phyloP scores from a whole-genome alignment of 2,329 filamentous ascomycete species.

The Xylariomycetidae sp. region DNA sequence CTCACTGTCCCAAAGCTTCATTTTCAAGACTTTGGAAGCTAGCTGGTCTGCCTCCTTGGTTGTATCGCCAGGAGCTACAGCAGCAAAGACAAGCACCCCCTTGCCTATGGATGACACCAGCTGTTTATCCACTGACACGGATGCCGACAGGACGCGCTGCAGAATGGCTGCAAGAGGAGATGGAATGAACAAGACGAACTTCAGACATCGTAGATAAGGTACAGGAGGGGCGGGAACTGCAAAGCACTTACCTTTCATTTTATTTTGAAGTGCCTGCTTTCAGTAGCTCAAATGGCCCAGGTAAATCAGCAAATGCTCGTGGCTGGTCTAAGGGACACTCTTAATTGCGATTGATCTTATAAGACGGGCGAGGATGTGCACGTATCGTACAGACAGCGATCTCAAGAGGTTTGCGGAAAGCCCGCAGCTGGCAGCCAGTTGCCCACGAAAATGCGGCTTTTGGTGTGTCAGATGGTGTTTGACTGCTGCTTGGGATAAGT shows the following conservation, averaged over 20 bases:
- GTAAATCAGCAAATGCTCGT: no score
- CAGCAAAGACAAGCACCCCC: conserved; percentile 85
- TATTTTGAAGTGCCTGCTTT: not conserved
- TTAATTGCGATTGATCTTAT: no score
- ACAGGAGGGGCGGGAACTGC: conserved; percentile 1
- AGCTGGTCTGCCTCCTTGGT: conserved; percentile 80
- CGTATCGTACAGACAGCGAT: no score
- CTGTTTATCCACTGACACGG: conserved; percentile 88
- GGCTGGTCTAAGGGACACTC: no score
- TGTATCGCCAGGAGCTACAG: conserved; percentile 84
- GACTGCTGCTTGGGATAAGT: no score
- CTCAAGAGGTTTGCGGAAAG: no score
- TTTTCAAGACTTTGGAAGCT: conserved; percentile 79
- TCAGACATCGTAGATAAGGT: conserved; percentile 6
- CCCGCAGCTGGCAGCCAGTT: no score
- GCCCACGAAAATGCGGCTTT: no score
- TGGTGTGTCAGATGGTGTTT: no score
- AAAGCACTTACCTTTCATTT: conserved; percentile 26
- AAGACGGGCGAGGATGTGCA: no score
- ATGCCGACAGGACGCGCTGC: conserved; percentile 90
- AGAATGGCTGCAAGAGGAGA: conserved; percentile 63
- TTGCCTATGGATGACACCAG: conserved; percentile 86
- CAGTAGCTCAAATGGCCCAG: no score
- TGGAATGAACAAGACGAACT: conserved; percentile 9
- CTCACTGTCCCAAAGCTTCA: conserved; percentile 87